Base-by-base conservation (phyloP, 148 eudicot species). In the Vaccinium myrtillus region DNA sequence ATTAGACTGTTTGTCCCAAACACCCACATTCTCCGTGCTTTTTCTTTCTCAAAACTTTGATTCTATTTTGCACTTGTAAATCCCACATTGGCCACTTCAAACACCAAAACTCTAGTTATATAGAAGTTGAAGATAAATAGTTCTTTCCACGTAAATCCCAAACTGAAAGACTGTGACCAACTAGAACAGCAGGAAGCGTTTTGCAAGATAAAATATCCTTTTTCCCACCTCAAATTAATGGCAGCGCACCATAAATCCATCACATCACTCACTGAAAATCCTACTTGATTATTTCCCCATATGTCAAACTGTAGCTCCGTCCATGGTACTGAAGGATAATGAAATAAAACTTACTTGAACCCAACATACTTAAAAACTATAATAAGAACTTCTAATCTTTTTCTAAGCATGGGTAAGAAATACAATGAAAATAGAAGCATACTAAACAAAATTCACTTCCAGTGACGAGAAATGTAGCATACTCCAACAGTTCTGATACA, bases 401-500 rank as follows among this genome's bases (percentile, higher is more conserved):
- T 14, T 36, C 27, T 19, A 61, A 80, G 9, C 4, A 76, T n/a
- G 14, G 43, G 30, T 36, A 77, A 82, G 32, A 79, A 78, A 65
- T 58, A 16, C 16, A 49, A 73, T 9, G 19, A 18, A 46, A 25
- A 61, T n/a, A 32, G 23, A 2, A 73, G 59, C 27, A 23, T 21
- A 1, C 76, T 2, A 39, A 7, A 13, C 3, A 67, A 67, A 25
- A 39, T 36, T 23, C 61, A 83, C 48, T 65, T 79, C 77, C 74
- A 73, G 18, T 25, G 48, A 81, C 56, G 55, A 61, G 85, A 83
- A 4, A 32, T 27, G 27, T 73, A 43, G 46, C 46, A 43, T 88
- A 96, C 99, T 93, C 88, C 9, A 91, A 91, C 48, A 96, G 90
- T 84, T 88, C 94, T 27, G 99, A 96, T 48, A 94, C 92, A 83